phyloP scores from a whole-genome alignment of 169 alveolate genomes.

The Plasmodium inui region DNA sequence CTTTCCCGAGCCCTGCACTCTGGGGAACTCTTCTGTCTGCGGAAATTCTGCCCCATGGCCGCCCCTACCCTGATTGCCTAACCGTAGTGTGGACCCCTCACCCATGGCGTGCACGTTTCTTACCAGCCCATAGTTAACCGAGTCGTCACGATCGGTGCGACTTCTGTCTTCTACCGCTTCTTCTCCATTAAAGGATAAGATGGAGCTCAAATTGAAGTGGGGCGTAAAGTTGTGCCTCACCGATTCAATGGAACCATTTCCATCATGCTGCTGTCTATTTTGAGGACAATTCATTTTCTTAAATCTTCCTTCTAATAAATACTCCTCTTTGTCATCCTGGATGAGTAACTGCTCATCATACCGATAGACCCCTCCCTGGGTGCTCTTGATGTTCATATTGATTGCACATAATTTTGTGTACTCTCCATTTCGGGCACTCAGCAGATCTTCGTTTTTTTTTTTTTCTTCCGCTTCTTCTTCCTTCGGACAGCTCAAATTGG shows the following conservation, averaged over 20 bases:
- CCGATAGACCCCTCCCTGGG: not conserved
- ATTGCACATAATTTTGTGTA: constrained; percentile 22
- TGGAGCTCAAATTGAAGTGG: constrained; percentile 1
- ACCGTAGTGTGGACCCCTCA: not conserved
- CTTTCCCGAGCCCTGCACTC: not conserved
- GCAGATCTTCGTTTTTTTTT: not conserved
- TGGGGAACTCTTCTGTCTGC: not conserved
- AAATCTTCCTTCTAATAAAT: not conserved
- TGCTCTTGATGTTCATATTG: not conserved
- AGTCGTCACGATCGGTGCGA: not conserved
- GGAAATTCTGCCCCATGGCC: not conserved
- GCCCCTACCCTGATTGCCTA: not conserved
- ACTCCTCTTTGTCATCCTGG: not conserved
- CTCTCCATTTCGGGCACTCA: not conserved
- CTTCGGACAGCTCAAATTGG: not conserved
- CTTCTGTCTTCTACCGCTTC: not conserved
- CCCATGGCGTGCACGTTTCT: not conserved
- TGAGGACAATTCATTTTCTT: not conserved
- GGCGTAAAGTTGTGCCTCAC: not conserved
- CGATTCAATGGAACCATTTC: not conserved
- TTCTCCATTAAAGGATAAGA: constrained; percentile 9
- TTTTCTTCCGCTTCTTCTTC: constrained; percentile 21
- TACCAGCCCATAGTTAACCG: not conserved
- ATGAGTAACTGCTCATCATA: not conserved
- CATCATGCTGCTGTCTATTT: not conserved